Conservation (phyloP, 129 eudicot species). For the Kitagawia praeruptora region DNA sequence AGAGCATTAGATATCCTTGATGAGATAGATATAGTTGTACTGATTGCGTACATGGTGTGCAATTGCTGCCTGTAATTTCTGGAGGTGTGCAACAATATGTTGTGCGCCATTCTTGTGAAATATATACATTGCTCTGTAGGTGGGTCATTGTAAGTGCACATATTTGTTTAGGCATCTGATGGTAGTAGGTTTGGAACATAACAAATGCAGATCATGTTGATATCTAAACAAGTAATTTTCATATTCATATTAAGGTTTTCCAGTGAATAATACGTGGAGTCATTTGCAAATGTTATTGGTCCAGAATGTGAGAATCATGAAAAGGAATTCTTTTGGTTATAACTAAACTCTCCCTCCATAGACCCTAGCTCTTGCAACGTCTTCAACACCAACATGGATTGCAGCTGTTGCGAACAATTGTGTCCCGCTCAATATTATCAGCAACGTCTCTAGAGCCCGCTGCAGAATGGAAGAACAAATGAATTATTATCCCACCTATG, state of each 20-base stretch:
- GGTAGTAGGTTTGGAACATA: too few relatives aligned
- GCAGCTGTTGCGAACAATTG: slow-evolving; percentile 62
- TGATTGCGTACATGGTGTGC: background rate
- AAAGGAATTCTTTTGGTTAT: background rate
- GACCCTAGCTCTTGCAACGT: slow-evolving; percentile 18
- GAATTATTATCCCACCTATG: background rate
- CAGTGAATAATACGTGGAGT: background rate
- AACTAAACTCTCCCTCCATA: slow-evolving; percentile 30
- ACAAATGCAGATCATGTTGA: background rate
- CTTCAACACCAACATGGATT: slow-evolving; percentile 43
- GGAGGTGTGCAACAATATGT: background rate
- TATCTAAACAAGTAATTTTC: background rate
- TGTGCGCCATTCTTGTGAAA: too few relatives aligned
- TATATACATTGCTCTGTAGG: too few relatives aligned
- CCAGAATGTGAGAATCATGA: background rate
- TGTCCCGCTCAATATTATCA: slow-evolving; percentile 67
- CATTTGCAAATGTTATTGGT: background rate
- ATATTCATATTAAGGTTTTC: background rate
- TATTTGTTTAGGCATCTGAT: background rate
- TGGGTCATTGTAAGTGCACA: background rate
- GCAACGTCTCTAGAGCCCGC: slow-evolving; percentile 61
- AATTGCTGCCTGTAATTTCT: background rate
- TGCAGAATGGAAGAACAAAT: slow-evolving; percentile 14
- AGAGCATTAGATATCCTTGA: background rate
- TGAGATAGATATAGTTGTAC: background rate